Conservation (phyloP, 2,329 filamentous ascomycete species). For the Talaromyces albobiverticillius region DNA sequence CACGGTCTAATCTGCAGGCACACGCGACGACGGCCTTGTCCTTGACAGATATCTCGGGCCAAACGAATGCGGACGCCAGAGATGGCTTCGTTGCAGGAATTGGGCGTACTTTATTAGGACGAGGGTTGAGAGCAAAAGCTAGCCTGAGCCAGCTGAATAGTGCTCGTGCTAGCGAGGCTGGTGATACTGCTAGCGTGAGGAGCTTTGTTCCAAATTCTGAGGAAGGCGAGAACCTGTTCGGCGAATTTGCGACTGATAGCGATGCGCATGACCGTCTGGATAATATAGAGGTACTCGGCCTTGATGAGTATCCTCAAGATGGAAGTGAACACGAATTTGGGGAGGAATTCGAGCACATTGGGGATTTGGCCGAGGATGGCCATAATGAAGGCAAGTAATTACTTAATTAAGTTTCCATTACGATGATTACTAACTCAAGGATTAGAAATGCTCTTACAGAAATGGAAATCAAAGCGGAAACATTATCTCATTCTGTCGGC, state of each 20-base stretch:
- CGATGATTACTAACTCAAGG: slow-evolving; percentile 13
- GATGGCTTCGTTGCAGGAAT: slow-evolving; percentile 58
- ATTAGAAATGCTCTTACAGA: slow-evolving; percentile 53
- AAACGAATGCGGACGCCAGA: slow-evolving; percentile 68
- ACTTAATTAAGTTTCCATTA: neutral
- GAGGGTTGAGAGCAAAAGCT: slow-evolving; percentile 29
- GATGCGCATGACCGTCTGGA: slow-evolving; percentile 38
- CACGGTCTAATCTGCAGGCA: slow-evolving; percentile 46
- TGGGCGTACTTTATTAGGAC: slow-evolving; percentile 28
- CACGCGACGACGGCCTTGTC: slow-evolving; percentile 83
- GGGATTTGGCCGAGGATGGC: slow-evolving; percentile 53
- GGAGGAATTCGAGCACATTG: slow-evolving; percentile 72
- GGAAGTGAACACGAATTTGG: slow-evolving; percentile 65
- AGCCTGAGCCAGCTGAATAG: slow-evolving; percentile 44
- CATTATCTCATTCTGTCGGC: slow-evolving; percentile 96
- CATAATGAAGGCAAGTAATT: slow-evolving; percentile 54
- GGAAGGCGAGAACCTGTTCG: slow-evolving; percentile 73
- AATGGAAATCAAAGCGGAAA: slow-evolving; percentile 91
- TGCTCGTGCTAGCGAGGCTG: slow-evolving; percentile 48
- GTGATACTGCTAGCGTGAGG: slow-evolving; percentile 50
- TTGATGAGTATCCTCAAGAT: slow-evolving; percentile 38
- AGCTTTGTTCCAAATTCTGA: slow-evolving; percentile 55
- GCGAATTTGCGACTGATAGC: slow-evolving; percentile 59
- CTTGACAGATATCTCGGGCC: slow-evolving; percentile 73
- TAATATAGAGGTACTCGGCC: slow-evolving; percentile 30